Base-by-base conservation (phyloP, 345 rosid genomes). In the Moricandia arvensis region DNA sequence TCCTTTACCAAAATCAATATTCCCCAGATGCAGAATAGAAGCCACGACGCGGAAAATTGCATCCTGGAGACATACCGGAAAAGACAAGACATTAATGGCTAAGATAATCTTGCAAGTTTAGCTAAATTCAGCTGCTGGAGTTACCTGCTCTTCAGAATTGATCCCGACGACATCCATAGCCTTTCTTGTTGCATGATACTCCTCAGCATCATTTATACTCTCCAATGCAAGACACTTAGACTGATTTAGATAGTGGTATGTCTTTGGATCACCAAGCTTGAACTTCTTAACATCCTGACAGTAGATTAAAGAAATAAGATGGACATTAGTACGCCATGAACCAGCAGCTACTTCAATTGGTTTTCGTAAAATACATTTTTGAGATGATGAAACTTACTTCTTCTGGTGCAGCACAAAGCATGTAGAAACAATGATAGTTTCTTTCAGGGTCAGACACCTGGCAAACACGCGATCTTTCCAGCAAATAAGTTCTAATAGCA, bases 401-500 rank as follows among this genome's bases (percentile, higher is more conserved):
- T 35, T 81, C 83, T 31, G 99, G 99, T 63, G 98, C 99, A 75
- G 99, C 87, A 82, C 99, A 95, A 68, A 95, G 94, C 99, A 95
- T 95, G 83, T 95, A 95, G 86, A 95, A 95, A 81, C 99, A 95
- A 73, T 95, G 99, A 80, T 95, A 95, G 80, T 95, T 93, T 85
- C 99, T 93, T 88, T 95, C 99, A 18, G 94, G 97, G 74, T 92
- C 96, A 35, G 98, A 95, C 78, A 95, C 89, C 83, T 95, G 99
- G 82, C 99, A 95, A 75, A 95, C 99, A 78, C 99, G 97, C 59
- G 99, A 95, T 81, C 99, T 92, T 87, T 93, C 99, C 66, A 93
- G 86, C 87, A 93, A 81, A 80, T 95, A 95, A 81, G 99, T 95
- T 84, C 98, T 85, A 79, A 95, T 86, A 12, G 99, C 99, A 84